Conservation (phyloP, 225 moss, liverwort and hornwort species). For the Anthoceros angustus region DNA sequence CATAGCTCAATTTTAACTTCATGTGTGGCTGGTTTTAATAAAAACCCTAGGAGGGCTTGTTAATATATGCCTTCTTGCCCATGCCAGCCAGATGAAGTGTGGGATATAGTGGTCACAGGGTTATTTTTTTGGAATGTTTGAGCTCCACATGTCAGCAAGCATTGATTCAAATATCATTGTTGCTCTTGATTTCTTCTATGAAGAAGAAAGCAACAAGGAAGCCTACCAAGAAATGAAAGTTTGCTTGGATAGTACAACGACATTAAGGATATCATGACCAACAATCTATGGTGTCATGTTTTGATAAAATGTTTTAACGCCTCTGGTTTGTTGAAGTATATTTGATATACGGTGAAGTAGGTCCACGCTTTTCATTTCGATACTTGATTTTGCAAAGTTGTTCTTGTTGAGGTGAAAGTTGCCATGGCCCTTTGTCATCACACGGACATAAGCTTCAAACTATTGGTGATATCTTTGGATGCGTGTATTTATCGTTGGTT, state of each 20-base stretch:
- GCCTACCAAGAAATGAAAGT: neutral
- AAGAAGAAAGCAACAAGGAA: no score
- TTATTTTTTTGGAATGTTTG: no score
- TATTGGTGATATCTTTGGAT: neutral
- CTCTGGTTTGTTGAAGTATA: neutral
- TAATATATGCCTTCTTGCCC: no score
- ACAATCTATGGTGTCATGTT: neutral
- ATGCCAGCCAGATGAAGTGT: no score
- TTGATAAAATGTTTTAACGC: neutral
- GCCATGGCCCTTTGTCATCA: neutral
- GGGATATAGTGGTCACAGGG: no score
- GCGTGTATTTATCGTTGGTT: neutral
- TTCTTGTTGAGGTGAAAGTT: neutral
- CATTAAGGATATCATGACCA: neutral
- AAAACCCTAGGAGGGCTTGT: no score
- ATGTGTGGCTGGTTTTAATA: no score
- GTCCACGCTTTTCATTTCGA: neutral
- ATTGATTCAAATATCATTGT: no score
- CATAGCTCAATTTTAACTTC: no score
- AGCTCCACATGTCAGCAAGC: no score
- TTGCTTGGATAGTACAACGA: neutral
- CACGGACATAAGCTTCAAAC: neutral
- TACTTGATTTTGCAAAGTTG: neutral
- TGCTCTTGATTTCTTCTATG: no score
- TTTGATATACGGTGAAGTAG: neutral